These are phyloP conservation scores for Castanea mollissima DNA, from an alignment of 306 rosid species.

Conservation along the genomic window DNA sequence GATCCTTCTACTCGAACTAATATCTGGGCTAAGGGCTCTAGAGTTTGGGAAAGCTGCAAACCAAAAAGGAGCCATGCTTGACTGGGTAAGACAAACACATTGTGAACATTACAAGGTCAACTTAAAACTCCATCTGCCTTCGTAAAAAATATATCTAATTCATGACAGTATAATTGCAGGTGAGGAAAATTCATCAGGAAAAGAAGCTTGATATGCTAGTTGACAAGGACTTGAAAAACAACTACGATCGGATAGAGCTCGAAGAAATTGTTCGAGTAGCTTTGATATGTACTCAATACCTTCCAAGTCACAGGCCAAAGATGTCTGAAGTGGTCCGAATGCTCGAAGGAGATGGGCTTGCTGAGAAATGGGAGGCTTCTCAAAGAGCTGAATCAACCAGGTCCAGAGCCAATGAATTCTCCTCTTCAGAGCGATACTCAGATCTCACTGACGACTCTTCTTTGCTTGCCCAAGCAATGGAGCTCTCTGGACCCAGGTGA, in stretches of 20 bases:
- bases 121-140: neutral
- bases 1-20: conserved; percentile 83
- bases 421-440: conserved; percentile 81
- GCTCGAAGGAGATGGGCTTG: conserved; percentile 99
- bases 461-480: conserved; percentile 95
- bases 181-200: conserved; percentile 83
- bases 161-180: conserved; percentile 47
- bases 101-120: neutral
- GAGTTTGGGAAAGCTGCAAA: conserved; percentile 88
- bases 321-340: conserved; percentile 96
- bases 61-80: conserved; percentile 96
- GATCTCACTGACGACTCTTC: conserved; percentile 98
- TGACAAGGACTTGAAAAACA: conserved; percentile 68
- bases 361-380: conserved; percentile 97
- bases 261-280: conserved; percentile 92
- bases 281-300: conserved; percentile 78
- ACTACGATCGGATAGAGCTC: conserved; percentile 74
- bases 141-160: neutral
- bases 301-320: conserved; percentile 82
- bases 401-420: conserved; percentile 71
- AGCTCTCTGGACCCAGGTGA: conserved; percentile 97
- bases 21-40: conserved; percentile 87
- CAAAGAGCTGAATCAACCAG: conserved; percentile 79
- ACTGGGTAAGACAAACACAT: conserved; percentile 62
- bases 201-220: conserved; percentile 77